Evolutionary conservation across 139 green algal genomes (phyloP), one percentile per base, ranked within the genome.

Genomic region (Haematococcus lacustris): DNA sequence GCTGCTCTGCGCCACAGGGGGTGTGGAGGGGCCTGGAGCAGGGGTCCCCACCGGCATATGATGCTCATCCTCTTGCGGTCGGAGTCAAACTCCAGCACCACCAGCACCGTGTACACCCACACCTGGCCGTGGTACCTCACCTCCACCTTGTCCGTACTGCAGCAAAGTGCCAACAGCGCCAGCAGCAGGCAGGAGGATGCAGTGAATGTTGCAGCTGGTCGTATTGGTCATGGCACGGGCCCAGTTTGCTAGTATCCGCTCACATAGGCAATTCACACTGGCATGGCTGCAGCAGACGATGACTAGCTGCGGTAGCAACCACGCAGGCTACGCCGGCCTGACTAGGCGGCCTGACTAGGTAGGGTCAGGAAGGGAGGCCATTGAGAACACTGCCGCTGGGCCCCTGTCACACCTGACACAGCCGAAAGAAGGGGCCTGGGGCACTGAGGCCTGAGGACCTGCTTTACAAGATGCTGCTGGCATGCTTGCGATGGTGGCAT

Each of bases 81-180:
- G 33, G 76, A 91, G 80, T 86, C 93, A 85, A 98, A 98, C 82
- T 98, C 94, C 70, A 98, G 86, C 47, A 96, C 83, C 41, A 90
- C 92, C 4, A 98, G 78, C 6, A 97, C 75, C 74, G 97, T 37
- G 34, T 67, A 77, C 47, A 64, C 35, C 39, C 30, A 34, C 1
- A 9, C 35, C 40, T 61, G 30, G 3, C 71, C 71, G 34, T 70
- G 32, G 71, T 68, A 70, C 39, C 35, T 6, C 39, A 76, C 21
- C 60, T 76, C 60, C 32, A 76, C 60, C 34, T 62, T 0, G 13
- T 65, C 25, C 47, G 73, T 47, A 25, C 67, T 72, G 67, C 38
- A 23, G 32, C 21, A 33, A 33, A 65, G 32, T 13, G 57, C 57
- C 13, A 28, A 57, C 21, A 13, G 21, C 13, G 47, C 13, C 47